phyloP scores from a whole-genome alignment of 106 monocot species.

The Dendrobium catenatum region DNA sequence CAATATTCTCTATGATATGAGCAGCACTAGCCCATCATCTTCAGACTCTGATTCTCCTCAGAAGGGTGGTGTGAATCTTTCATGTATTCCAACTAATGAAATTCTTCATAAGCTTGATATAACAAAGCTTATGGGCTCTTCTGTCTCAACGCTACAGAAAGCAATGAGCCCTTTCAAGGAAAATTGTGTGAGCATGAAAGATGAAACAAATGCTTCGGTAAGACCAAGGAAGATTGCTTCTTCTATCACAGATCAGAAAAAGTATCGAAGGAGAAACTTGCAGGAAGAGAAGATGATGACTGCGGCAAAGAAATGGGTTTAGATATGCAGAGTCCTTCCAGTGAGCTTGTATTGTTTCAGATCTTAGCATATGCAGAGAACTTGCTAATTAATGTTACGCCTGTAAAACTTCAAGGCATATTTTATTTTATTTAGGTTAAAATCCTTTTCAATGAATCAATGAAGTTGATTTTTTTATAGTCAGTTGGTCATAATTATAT shows the following conservation, averaged over 20 bases:
- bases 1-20: constrained; percentile 60
- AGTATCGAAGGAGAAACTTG: constrained; percentile 14
- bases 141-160: constrained; percentile 4
- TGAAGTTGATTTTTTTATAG: too few relatives aligned
- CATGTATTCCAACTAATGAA: background rate
- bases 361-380: background rate
- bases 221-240: constrained; percentile 17
- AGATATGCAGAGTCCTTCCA: background rate
- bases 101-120: background rate
- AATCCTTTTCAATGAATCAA: too few relatives aligned
- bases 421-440: too few relatives aligned
- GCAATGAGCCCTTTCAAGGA: constrained; percentile 18
- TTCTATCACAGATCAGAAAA: constrained; percentile 23
- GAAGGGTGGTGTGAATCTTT: background rate
- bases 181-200: constrained; percentile 7
- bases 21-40: constrained; percentile 36
- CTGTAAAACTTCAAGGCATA: too few relatives aligned
- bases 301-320: constrained; percentile 33
- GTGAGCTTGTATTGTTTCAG: background rate
- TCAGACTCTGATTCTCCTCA: constrained; percentile 40
- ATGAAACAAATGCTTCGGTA: constrained; percentile 4
- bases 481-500: too few relatives aligned
- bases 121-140: background rate
- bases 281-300: constrained; percentile 18
- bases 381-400: background rate